These are phyloP conservation scores for Tetracladium marchalianum DNA, from an alignment of 495 filamentous ascomycete genomes.

Conservation along the genomic window DNA sequence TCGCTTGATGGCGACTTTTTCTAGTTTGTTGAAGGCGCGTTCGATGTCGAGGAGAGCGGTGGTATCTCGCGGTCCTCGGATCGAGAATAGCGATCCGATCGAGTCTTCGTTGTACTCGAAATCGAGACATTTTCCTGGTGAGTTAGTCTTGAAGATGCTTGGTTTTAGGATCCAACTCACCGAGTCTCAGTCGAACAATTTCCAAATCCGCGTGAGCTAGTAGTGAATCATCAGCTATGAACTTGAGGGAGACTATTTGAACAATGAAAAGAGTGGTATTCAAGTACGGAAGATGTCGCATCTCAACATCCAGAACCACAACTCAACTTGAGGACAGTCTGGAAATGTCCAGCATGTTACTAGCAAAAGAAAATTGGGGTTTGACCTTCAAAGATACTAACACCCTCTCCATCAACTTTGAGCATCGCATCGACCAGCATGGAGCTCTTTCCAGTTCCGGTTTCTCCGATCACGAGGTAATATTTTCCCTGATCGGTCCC, in stretches of 20 bases:
- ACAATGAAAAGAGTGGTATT: too few relatives aligned
- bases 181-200: conserved; percentile 64
- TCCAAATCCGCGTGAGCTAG: conserved; percentile 70
- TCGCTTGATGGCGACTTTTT: conserved; percentile 25
- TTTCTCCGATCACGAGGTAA: conserved; percentile 88
- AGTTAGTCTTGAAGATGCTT: background rate
- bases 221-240: background rate
- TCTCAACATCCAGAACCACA: too few relatives aligned
- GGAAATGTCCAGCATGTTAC: too few relatives aligned
- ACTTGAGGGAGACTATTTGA: too few relatives aligned
- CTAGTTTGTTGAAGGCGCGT: conserved; percentile 66
- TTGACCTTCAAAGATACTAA: conserved; percentile 70
- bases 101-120: conserved; percentile 42
- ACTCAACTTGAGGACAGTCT: too few relatives aligned
- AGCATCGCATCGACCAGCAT: conserved; percentile 94
- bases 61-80: conserved; percentile 64
- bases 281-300: too few relatives aligned
- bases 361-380: too few relatives aligned
- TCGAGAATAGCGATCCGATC: conserved; percentile 66
- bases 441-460: conserved; percentile 95
- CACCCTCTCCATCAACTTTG: conserved; percentile 77
- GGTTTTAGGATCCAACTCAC: conserved; percentile 29
- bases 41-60: conserved; percentile 72
- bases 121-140: background rate
- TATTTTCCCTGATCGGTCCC: conserved; percentile 69